phyloP scores from a whole-genome alignment of 78 protist genomes.

The Planoprotostelium fungivorum region DNA sequence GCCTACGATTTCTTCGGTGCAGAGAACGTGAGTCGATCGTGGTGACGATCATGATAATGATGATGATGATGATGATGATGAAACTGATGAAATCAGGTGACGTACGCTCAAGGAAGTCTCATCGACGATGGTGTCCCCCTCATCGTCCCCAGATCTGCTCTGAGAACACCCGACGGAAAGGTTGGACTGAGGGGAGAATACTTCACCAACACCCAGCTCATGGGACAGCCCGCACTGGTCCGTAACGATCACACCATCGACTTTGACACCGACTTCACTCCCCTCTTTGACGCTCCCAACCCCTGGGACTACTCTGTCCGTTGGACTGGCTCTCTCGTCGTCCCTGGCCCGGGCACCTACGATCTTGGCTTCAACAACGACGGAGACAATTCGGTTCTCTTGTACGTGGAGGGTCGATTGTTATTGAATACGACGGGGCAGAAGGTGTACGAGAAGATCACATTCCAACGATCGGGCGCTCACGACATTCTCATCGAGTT shows the following conservation, averaged over 20 bases:
- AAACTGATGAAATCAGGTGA: neutral
- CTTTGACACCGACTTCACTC: neutral
- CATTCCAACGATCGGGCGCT: neutral
- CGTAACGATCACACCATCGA: neutral
- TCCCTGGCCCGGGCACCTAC: neutral
- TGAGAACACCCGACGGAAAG: neutral
- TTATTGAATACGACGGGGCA: neutral
- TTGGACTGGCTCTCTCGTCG: neutral
- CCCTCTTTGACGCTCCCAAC: neutral
- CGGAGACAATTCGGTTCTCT: neutral
- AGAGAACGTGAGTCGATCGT: neutral
- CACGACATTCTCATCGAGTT: neutral
- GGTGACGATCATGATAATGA: no score
- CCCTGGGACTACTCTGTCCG: constrained; percentile 1
- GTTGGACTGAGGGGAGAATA: neutral
- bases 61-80: neutral
- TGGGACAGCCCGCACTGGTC: neutral
- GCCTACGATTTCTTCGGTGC: neutral
- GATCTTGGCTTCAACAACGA: neutral
- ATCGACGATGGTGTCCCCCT: neutral
- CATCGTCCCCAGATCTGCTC: neutral
- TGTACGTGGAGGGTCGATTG: neutral
- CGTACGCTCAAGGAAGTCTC: neutral
- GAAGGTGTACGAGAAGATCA: neutral
- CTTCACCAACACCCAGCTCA: neutral